Conservation (phyloP, 2,329 filamentous ascomycete species). For the Cytospora paraplurivora region DNA sequence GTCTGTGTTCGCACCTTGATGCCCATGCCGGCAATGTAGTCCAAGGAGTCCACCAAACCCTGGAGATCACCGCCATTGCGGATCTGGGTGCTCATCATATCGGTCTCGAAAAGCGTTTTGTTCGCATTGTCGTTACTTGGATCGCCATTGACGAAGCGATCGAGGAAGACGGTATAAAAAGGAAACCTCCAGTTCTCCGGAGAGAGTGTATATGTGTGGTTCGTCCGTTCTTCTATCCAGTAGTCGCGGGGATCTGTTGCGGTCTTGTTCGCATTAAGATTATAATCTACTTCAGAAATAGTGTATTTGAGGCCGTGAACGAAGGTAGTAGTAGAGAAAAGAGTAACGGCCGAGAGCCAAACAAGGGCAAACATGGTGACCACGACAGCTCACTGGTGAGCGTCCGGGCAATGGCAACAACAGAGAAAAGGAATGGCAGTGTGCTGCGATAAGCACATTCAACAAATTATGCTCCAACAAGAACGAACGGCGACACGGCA, state of each 20-base stretch:
- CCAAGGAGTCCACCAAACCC: slow-evolving; percentile 60
- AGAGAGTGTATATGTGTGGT: slow-evolving; percentile 52
- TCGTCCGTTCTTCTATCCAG: slow-evolving; percentile 52
- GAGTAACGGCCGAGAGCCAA: slow-evolving; percentile 34
- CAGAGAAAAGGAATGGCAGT: slow-evolving; percentile 24
- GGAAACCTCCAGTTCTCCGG: slow-evolving; percentile 66
- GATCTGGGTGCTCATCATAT: slow-evolving; percentile 61
- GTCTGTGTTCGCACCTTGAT: slow-evolving; percentile 45
- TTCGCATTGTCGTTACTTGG: slow-evolving; percentile 66
- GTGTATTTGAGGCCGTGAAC: slow-evolving; percentile 38
- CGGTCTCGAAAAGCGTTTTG: slow-evolving; percentile 61
- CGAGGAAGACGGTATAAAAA: slow-evolving; percentile 65
- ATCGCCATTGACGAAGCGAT: slow-evolving; percentile 66
- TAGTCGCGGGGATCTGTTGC: slow-evolving; percentile 61
- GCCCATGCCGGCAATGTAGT: slow-evolving; percentile 67
- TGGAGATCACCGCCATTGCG: slow-evolving; percentile 63
- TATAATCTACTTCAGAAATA: slow-evolving; percentile 48
- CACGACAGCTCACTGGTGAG: slow-evolving; percentile 31
- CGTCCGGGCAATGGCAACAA: slow-evolving; percentile 13
- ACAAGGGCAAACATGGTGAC: slow-evolving; percentile 36
- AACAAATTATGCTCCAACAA: slow-evolving; percentile 24
- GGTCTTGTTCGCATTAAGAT: slow-evolving; percentile 61
- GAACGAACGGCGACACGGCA: slow-evolving; percentile 25
- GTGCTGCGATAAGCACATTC: slow-evolving; percentile 24
- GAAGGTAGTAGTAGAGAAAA: slow-evolving; percentile 32